phyloP scores from a whole-genome alignment of 768 basidiomycete species.

The Phanerochaete sordida region DNA sequence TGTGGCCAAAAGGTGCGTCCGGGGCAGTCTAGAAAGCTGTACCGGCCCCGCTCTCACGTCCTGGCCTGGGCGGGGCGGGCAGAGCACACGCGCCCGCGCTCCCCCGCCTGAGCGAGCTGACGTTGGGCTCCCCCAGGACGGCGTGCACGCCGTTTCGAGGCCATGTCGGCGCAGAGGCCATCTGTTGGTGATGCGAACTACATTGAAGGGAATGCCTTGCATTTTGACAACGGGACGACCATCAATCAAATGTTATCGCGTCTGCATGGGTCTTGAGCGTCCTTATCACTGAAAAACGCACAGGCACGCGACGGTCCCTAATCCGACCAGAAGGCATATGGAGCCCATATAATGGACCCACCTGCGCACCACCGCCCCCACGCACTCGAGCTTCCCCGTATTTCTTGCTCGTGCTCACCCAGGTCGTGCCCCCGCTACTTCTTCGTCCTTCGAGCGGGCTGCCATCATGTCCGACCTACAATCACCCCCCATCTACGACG shows the following conservation, averaged over 20 bases:
- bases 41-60: background rate
- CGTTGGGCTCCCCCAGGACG: background rate
- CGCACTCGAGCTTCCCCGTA: conserved; percentile 10
- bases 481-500: conserved; percentile 16
- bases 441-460: conserved; percentile 1
- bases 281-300: conserved; percentile 6
- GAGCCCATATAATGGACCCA: background rate
- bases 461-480: conserved; percentile 8
- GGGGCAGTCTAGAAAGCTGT: background rate
- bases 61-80: too few species aligned
- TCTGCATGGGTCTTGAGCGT: background rate
- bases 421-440: background rate
- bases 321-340: background rate
- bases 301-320: conserved; percentile 2
- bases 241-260: conserved; percentile 11
- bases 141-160: background rate
- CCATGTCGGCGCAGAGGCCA: background rate
- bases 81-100: background rate
- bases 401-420: conserved; percentile 8
- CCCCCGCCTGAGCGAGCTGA: background rate
- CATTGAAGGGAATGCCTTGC: background rate
- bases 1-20: background rate
- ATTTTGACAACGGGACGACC: conserved; percentile 1
- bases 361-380: conserved; percentile 1
- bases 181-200: background rate